Base-by-base conservation (phyloP, 2,329 filamentous ascomycete species). In the Calonectria pauciramosa region DNA sequence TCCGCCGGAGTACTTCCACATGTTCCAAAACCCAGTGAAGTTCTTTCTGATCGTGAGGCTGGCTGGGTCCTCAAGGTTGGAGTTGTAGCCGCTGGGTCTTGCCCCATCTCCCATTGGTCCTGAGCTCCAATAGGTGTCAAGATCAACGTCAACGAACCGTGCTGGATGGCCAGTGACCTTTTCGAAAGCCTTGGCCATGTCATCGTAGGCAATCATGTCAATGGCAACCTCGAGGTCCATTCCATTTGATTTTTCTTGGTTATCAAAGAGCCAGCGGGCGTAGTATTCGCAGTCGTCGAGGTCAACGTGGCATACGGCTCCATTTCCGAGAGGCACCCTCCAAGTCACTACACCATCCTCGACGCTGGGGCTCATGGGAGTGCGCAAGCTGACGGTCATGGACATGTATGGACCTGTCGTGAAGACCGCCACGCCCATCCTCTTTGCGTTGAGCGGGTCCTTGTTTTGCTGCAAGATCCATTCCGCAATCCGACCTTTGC, bases 401-500 rank as follows among this genome's bases (percentile, higher is more conserved):
- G 67, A 56, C 1, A 77, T 74, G 5, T 77, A 77, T 0, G 75
- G 76, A 0, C 76, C 76, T 0, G 75, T 76, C 0, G 76, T 76
- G 6, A 77, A 77, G 0, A 77, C 34, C 0, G 76, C 59, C 6
- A 44, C 59, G 0, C 73, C 70, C 76, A 77, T 77, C 14, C 44
- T 30, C 26, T 36, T 49, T 26, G 36, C 38, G 38, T 69, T 69
- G 38, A 26, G 38, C 1, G 67, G 67, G 28, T 52, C 18, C 16
- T 67, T 34, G 4, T 30, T 72, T 78, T 89, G 87, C 26, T 80
- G 79, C 9, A 87, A 77, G n/a, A 89, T 84, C 85, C 85, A 88
- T 72, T 88, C 84, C 0, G 82, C 86, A 9, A 89, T 76, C 14
- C 88, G 80, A 3, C 88, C 87, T 77, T 89, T 88, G 5, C 82